Base-by-base conservation (phyloP, 129 eudicot species). In the Sambucus nigra region DNA sequence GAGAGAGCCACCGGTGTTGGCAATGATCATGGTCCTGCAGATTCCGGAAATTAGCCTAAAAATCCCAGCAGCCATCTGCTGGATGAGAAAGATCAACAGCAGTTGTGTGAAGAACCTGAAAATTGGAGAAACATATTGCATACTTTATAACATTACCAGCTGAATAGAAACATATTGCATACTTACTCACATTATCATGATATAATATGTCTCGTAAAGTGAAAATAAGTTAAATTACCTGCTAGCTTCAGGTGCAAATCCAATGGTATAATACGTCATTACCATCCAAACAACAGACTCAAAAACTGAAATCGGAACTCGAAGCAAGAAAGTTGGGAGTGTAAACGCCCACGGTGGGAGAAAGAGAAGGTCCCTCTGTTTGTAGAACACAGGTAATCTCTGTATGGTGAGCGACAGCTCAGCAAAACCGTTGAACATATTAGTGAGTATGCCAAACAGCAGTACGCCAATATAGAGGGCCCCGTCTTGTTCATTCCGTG, bases 11-110 rank as follows among this genome's bases (percentile, higher is more conserved):
- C 99, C 94, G 0, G 94, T 92, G 53, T 82, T 79, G 8, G 99
- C 87, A 52, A 92, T 70, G 58, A 83, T 80, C 96, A 82, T 86
- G 9, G 91, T 86, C 65, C 99, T 70, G 53, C 99, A 86, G 9
- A 86, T 19, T 15, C 82, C 94, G 10, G 99, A 83, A 58, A 72
- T 86, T 49, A 82, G 76, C 76, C 96, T 83, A 64, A 82, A 86
- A 12, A 82, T 52, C 27, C 91, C 99, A 13, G 94, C 84, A 0
- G 99, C 99, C 99, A 80, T 92, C 75, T 92, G 99, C 53, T 92
- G 99, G 67, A 92, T 67, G 14, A 72, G 65, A 57, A 92, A 92
- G 31, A 71, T 70, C 83, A 86, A 52, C 75, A 92, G 54, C 9
- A 86, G 66, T 19, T 92, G 94, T 81, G 86, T 86, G 71, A 92